Evolutionary conservation across 2,329 filamentous ascomycete genomes (phyloP).

Genomic region (Sclerotinia minor): DNA sequence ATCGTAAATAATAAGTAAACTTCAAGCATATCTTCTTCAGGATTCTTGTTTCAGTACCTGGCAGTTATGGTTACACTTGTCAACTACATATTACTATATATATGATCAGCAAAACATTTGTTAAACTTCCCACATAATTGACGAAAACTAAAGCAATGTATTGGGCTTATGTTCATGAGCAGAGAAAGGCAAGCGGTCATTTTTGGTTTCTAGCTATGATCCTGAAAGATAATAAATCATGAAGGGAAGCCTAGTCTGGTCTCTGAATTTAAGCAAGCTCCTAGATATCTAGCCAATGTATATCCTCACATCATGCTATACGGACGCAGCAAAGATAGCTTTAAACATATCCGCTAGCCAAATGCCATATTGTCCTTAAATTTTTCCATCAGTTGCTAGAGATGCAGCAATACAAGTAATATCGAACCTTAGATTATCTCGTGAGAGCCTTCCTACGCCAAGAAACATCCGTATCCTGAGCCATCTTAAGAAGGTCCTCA

Average conservation of each 20-base stretch:
- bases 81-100: neutral
- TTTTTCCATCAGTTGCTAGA: neutral
- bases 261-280: neutral
- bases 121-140: neutral
- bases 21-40: neutral
- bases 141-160: too few relatives aligned
- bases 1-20: neutral
- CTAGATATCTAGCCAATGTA: neutral
- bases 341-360: neutral
- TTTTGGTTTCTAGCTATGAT: neutral
- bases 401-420: neutral
- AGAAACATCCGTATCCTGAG: constrained; percentile 50
- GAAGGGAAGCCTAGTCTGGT: neutral
- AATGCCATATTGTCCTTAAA: neutral
- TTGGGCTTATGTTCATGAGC: neutral
- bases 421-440: constrained; percentile 30
- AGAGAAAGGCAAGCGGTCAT: neutral
- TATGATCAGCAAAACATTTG: neutral
- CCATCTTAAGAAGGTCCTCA: constrained; percentile 51
- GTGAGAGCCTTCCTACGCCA: constrained; percentile 52
- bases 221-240: too few relatives aligned
- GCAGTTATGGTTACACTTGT: too few relatives aligned
- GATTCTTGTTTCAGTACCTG: neutral
- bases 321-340: neutral
- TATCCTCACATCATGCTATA: neutral